phyloP scores from a whole-genome alignment of 768 basidiomycete species.

The Rhizopogon salebrosus region DNA sequence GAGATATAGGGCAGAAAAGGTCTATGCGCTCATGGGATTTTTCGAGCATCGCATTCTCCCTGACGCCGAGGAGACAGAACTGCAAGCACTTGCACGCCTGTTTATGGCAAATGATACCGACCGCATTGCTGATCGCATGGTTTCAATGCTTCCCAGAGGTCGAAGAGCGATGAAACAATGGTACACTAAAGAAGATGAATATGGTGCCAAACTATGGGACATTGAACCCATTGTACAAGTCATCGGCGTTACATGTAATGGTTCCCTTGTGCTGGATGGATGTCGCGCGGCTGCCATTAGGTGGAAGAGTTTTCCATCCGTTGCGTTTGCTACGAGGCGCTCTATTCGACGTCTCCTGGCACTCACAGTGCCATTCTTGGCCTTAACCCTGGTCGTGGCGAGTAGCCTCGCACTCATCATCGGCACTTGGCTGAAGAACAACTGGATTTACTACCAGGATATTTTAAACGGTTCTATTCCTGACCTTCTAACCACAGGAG shows the following conservation, averaged over 20 bases:
- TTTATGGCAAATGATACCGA: conserved; percentile 22
- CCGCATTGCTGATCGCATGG: conserved; percentile 16
- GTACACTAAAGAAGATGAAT: conserved; percentile 17
- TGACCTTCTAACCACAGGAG: background rate
- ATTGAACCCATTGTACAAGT: conserved; percentile 12
- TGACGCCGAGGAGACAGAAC: conserved; percentile 9
- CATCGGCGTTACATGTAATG: conserved; percentile 13
- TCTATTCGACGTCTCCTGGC: conserved; percentile 12
- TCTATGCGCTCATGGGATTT: conserved; percentile 23
- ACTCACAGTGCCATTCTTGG: background rate
- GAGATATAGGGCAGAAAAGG: conserved; percentile 13
- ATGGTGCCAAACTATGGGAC: conserved; percentile 15
- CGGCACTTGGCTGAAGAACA: background rate
- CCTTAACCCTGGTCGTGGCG: conserved; percentile 2
- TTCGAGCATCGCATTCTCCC: conserved; percentile 20
- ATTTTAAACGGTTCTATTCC: no score
- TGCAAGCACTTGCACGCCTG: conserved; percentile 17
- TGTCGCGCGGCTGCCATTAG: conserved; percentile 17
- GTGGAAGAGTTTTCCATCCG: conserved; percentile 19
- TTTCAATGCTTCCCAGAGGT: conserved; percentile 13
- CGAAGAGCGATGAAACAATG: conserved; percentile 4
- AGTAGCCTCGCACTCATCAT: background rate
- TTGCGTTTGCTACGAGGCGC: conserved; percentile 11
- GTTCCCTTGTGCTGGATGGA: conserved; percentile 17
- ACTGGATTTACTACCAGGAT: no score